Percentiles rank a stretch among this genome's conserved stretches.
Evolutionary conservation across 192 early-diverging fungal species (phyloP).

Genomic region (Rhizoclosmatium sp.): DNA sequence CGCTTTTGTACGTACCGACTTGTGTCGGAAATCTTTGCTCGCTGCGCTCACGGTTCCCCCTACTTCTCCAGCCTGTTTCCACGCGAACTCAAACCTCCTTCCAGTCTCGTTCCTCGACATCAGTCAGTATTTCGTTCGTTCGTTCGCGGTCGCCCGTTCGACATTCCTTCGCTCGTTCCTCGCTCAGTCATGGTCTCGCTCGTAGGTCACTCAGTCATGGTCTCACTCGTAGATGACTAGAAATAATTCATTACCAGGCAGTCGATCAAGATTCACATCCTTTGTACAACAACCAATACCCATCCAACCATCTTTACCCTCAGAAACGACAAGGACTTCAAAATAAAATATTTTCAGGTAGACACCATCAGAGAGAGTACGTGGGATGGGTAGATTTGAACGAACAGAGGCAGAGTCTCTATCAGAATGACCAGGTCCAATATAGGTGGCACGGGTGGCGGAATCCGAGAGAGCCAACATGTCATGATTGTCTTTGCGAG

Average conservation of each 20-base stretch:
- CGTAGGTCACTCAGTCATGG: too few species aligned
- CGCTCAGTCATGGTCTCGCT: too few species aligned
- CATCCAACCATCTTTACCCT: conserved; percentile 90
- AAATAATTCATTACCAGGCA: conserved; percentile 74
- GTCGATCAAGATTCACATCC: conserved; percentile 61
- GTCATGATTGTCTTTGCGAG: conserved; percentile 7
- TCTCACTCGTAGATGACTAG: too few species aligned
- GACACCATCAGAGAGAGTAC: conserved; percentile 22
- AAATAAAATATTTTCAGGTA: conserved; percentile 85
- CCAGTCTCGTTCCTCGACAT: too few species aligned
- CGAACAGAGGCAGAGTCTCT: conserved; percentile 83
- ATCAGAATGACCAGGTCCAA: conserved; percentile 66
- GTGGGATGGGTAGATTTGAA: conserved; percentile 83
- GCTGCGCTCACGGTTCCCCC: too few species aligned
- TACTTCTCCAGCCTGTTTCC: too few species aligned
- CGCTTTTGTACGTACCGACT: too few species aligned
- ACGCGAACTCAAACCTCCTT: too few species aligned
- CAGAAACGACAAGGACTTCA: conserved; percentile 83
- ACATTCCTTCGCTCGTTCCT: too few species aligned
- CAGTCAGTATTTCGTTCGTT: too few species aligned
- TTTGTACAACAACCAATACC: conserved; percentile 85
- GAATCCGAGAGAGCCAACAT: neutral
- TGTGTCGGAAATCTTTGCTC: too few species aligned
- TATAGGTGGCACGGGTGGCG: neutral
- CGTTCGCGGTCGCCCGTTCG: too few species aligned